Base-by-base conservation (phyloP, 1,139 yeast genomes). In the Diutina rugosa region DNA sequence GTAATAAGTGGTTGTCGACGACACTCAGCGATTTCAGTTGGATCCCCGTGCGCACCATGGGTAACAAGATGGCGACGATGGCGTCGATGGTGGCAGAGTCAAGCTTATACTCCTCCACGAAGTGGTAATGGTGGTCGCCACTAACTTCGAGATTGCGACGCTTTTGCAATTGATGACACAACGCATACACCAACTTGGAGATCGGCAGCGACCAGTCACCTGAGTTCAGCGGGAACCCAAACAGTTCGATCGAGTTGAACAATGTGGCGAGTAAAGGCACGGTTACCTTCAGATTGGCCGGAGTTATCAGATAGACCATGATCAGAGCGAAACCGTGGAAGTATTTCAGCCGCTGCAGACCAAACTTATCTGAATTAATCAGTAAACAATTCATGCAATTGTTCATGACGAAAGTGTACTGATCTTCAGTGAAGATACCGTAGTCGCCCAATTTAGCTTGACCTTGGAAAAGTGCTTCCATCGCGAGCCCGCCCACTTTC, bases 201-300 rank as follows among this genome's bases (percentile, higher is more conserved):
- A 93, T 80, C 6, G 87, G 76, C 52, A 80, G 71, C 0, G 95
- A 81, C 98, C 99, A 91, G 28, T 79, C 78, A 0, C 97, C 98
- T 21, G 78, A 70, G 66, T 91, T 91, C 0, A 98, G 90, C 4
- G 99, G 99, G 69, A 93, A 97, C 12, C 85, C 85, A 69, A 85
- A 89, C 46, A 97, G 88, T 61, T 82, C 86, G n/a, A 90, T 74
- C 0, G 96, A 84, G 60, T 84, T 84, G 32, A 86, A 65, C 51
- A 88, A 70, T 0, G 82, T 76, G 48, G 75, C 74, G 16, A 93
- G 64, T 49, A 78, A 73, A 12, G 76, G 80, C 61, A 87, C 66
- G 14, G 85, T 76, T 2, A 80, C 80, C n/a, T 71, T 77, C 5
- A 69, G 63, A 8, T 64, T 64, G 12, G 75, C 71, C 0, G 90